Conservation (phyloP, 2,329 filamentous ascomycete genomes). For the Chrysoporthe cubensis region DNA sequence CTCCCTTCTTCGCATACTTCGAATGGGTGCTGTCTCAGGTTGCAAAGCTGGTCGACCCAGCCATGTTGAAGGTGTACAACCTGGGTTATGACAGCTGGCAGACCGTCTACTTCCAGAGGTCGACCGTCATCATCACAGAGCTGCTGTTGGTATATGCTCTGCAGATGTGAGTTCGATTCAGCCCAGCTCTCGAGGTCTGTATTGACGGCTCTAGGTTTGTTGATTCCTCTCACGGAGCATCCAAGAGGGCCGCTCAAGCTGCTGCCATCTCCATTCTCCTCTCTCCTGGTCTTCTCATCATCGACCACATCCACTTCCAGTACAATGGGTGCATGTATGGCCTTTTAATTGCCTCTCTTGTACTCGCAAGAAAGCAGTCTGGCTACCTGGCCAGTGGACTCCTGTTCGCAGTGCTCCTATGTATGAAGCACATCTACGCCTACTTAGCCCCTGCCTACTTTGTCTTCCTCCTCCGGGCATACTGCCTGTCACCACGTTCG, state of each 20-base stretch:
- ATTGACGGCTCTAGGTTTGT: slow-evolving; percentile 62
- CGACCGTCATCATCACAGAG: slow-evolving; percentile 86
- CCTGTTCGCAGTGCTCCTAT: slow-evolving; percentile 82
- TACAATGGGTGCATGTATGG: slow-evolving; percentile 99
- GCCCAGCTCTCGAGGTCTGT: neutral
- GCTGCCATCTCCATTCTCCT: slow-evolving; percentile 87
- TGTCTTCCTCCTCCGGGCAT: slow-evolving; percentile 84
- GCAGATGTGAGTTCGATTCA: slow-evolving; percentile 58
- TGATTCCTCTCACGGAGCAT: slow-evolving; percentile 65
- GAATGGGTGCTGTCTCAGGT: slow-evolving; percentile 89
- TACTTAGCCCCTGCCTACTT: slow-evolving; percentile 97
- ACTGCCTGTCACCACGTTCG: slow-evolving; percentile 81
- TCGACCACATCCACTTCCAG: slow-evolving; percentile 98
- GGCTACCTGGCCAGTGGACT: slow-evolving; percentile 79
- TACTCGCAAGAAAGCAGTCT: slow-evolving; percentile 75
- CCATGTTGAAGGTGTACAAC: slow-evolving; percentile 81
- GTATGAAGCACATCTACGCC: slow-evolving; percentile 97
- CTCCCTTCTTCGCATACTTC: slow-evolving; percentile 96
- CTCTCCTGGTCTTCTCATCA: slow-evolving; percentile 91
- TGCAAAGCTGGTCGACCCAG: slow-evolving; percentile 75
- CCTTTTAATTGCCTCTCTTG: slow-evolving; percentile 82
- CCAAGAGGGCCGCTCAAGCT: slow-evolving; percentile 80
- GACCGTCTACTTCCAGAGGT: slow-evolving; percentile 89
- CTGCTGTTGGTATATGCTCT: slow-evolving; percentile 82
- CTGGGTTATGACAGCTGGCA: slow-evolving; percentile 89